Evolutionary conservation across 2,329 filamentous ascomycete species (phyloP).

Genomic region (Didymella pomorum): DNA sequence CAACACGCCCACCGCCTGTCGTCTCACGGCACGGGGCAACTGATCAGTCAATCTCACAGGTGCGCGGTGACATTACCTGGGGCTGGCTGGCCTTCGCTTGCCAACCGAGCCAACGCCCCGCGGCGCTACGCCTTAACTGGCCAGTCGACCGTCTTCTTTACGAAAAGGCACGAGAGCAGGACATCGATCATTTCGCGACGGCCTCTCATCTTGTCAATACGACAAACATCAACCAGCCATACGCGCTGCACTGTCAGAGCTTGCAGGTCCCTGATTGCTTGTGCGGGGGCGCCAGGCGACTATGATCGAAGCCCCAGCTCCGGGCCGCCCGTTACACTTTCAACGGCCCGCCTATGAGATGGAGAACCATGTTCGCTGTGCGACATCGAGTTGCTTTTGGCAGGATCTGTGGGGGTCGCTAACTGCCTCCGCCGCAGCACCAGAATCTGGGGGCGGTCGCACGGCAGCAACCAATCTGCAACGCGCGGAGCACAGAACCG

Average conservation of each 20-base stretch:
- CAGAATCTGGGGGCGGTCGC: conserved; percentile 14
- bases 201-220: neutral
- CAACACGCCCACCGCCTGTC: conserved; percentile 1
- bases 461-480: conserved; percentile 8
- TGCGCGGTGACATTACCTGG: conserved; percentile 9
- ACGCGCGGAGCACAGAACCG: neutral
- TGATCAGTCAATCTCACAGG: conserved; percentile 8
- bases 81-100: conserved; percentile 28
- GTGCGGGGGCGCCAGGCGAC: conserved; percentile 2
- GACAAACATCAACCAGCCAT: neutral
- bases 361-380: conserved; percentile 4
- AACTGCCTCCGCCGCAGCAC: neutral
- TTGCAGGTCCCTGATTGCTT: neutral
- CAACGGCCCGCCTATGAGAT: conserved; percentile 16
- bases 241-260: neutral
- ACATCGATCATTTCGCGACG: neutral
- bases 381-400: conserved; percentile 5
- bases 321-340: conserved; percentile 18
- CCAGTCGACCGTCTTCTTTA: conserved; percentile 9
- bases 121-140: conserved; percentile 13
- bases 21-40: conserved; percentile 16
- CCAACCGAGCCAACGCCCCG: conserved; percentile 27
- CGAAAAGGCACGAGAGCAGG: conserved; percentile 1
- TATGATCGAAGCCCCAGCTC: conserved; percentile 3
- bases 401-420: conserved; percentile 10